Evolutionary conservation across 2,329 filamentous ascomycete genomes (phyloP).

Genomic region (Beauveria scarabaeidicola): DNA sequence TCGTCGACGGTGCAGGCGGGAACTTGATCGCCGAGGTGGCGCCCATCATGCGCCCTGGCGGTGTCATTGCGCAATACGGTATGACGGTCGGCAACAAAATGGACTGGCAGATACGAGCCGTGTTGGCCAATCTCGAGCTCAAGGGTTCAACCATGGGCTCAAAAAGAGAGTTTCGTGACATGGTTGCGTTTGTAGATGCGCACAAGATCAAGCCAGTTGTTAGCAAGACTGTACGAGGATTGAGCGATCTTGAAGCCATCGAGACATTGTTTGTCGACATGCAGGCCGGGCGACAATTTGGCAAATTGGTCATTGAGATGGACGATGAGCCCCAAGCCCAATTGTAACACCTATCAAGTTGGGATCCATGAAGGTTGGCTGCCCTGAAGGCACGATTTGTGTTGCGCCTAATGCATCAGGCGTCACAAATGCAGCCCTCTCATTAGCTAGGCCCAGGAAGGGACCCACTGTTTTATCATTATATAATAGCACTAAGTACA

Average conservation of each 20-base stretch:
- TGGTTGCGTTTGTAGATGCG: slow-evolving; percentile 72
- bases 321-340: slow-evolving; percentile 29
- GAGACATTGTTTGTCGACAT: slow-evolving; percentile 81
- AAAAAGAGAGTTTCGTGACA: slow-evolving; percentile 78
- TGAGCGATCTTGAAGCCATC: slow-evolving; percentile 69
- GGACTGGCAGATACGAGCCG: slow-evolving; percentile 76
- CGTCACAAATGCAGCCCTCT: too few relatives aligned
- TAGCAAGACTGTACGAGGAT: slow-evolving; percentile 61
- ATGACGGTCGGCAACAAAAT: slow-evolving; percentile 85
- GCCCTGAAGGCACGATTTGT: too few relatives aligned
- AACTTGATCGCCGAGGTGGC: slow-evolving; percentile 63
- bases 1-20: slow-evolving; percentile 86
- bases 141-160: slow-evolving; percentile 87
- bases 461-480: too few relatives aligned
- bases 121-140: slow-evolving; percentile 81
- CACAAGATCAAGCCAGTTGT: slow-evolving; percentile 71
- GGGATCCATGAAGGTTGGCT: background rate
- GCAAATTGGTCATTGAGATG: slow-evolving; percentile 79
- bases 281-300: slow-evolving; percentile 78
- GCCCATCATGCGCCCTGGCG: slow-evolving; percentile 68
- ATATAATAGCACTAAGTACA: too few relatives aligned
- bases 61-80: slow-evolving; percentile 78
- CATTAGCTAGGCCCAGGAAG: too few relatives aligned
- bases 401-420: too few relatives aligned
- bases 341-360: slow-evolving; percentile 22